Base-by-base conservation (phyloP, 2,329 filamentous ascomycete genomes). In the Pyrenochaeta sp. region DNA sequence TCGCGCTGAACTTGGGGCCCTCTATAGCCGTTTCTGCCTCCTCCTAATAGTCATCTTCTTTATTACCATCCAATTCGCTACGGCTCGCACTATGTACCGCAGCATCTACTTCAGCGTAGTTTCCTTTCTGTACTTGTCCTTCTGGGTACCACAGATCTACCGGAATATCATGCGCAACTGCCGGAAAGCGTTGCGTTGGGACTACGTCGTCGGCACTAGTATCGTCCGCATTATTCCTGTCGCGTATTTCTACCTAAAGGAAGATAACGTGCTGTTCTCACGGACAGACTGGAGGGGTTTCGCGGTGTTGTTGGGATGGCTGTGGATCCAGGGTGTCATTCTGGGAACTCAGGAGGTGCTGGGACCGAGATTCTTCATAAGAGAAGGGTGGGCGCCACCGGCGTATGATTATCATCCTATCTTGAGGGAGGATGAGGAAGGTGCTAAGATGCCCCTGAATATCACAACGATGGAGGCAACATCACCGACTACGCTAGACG, bases 381-480 rank as follows among this genome's bases (percentile, higher is more conserved):
- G 88, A 2, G 83, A 85, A 39, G 83, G 85, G 45, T 88, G 86
- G 86, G 84, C 83, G 4, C 85, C 85, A 2, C 82, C 83, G 51
- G 91, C 90, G 1, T 99, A 96, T 84, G 94, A 99, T 70, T 99
- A 99, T 73, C 94, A 99, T 73, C 94, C 92, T 0, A 83, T 97
- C 2, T 81, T 99, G 18, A 86, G 91, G 23, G 90, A 92, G 67
- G 92, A 96, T 58, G 90, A 97, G 78, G 87, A 90, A 15, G 91
- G 90, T 17, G 88, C 87, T 1, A 81, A 80, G 1, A 77, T 97
- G 58, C 92, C 93, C 0, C 90, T 97, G 52, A 92, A 92, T 0
- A 81, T 82, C 10, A 83, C 74, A 0, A 67, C 75, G 31, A 40
- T 45, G 0, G 60, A 63, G 15, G 51, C 53, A 5, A 45, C 56